These are phyloP conservation scores for Scorias spongiosa DNA, from an alignment of 2,329 filamentous ascomycete genomes.

Conservation along the genomic window DNA sequence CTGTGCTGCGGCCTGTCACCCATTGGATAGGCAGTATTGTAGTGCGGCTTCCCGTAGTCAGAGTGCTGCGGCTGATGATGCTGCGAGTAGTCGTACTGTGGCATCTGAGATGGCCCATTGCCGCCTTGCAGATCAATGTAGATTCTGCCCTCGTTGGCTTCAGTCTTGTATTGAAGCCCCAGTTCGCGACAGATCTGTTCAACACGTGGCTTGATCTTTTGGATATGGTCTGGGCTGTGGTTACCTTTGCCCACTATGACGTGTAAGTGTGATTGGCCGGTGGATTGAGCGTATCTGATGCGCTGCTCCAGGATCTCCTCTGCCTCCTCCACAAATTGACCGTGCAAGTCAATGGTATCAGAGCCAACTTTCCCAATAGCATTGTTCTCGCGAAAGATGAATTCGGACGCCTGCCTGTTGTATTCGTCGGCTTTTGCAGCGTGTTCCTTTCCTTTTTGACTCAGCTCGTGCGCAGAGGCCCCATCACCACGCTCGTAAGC, in stretches of 20 bases:
- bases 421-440: slow-evolving; percentile 72
- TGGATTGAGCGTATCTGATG: slow-evolving; percentile 59
- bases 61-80: slow-evolving; percentile 22
- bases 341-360: slow-evolving; percentile 89
- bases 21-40: slow-evolving; percentile 24
- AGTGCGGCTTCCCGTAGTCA: slow-evolving; percentile 26
- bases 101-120: slow-evolving; percentile 30
- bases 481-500: slow-evolving; percentile 78
- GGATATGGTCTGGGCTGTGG: slow-evolving; percentile 65
- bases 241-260: slow-evolving; percentile 95
- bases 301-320: slow-evolving; percentile 78
- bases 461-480: slow-evolving; percentile 66
- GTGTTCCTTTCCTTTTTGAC: slow-evolving; percentile 72
- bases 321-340: slow-evolving; percentile 87
- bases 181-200: slow-evolving; percentile 74
- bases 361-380: slow-evolving; percentile 53
- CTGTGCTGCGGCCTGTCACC: slow-evolving; percentile 19
- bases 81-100: slow-evolving; percentile 26
- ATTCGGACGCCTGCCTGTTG: slow-evolving; percentile 83
- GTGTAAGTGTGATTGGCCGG: slow-evolving; percentile 70
- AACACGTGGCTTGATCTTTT: slow-evolving; percentile 91
- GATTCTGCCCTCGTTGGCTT: slow-evolving; percentile 79
- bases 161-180: slow-evolving; percentile 67
- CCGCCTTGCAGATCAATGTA: slow-evolving; percentile 69
- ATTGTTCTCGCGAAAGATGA: slow-evolving; percentile 93